These are phyloP conservation scores for Dactylorhiza incarnata DNA, from an alignment of 106 monocot species.

Conservation along the genomic window DNA sequence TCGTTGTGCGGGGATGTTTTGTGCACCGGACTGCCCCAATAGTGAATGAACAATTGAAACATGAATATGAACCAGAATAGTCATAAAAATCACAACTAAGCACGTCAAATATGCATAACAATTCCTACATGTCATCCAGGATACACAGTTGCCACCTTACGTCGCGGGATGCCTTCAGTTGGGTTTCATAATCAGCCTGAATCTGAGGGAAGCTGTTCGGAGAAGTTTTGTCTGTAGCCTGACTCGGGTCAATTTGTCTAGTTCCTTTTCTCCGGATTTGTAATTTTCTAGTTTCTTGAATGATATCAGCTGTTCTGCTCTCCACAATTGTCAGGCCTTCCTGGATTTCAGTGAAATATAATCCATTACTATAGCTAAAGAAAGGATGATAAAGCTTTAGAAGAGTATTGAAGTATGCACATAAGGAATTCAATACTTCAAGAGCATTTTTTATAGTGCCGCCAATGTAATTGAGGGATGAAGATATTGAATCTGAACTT, in stretches of 20 bases:
- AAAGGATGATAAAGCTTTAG: neutral
- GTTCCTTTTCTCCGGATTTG: constrained; percentile 72
- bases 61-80: too few species aligned
- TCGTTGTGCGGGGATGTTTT: too few species aligned
- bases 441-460: constrained; percentile 76
- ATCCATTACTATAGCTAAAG: neutral
- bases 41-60: neutral
- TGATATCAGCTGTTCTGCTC: constrained; percentile 70
- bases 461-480: constrained; percentile 69
- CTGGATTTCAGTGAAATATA: constrained; percentile 16
- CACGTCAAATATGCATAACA: neutral
- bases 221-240: constrained; percentile 20
- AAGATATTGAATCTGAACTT: constrained; percentile 60
- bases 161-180: constrained; percentile 98
- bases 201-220: constrained; percentile 28
- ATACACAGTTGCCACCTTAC: constrained; percentile 90
- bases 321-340: constrained; percentile 79
- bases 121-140: constrained; percentile 17
- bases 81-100: too few species aligned
- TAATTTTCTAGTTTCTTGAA: constrained; percentile 73
- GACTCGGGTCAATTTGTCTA: constrained; percentile 20
- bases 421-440: constrained; percentile 26
- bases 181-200: constrained; percentile 71
- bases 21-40: too few species aligned
- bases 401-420: neutral